A percentile compares a stretch with the other conserved stretches of the same genome.
Conservation (phyloP, 2,329 filamentous ascomycete genomes). For the Ophiostoma sp. region DNA sequence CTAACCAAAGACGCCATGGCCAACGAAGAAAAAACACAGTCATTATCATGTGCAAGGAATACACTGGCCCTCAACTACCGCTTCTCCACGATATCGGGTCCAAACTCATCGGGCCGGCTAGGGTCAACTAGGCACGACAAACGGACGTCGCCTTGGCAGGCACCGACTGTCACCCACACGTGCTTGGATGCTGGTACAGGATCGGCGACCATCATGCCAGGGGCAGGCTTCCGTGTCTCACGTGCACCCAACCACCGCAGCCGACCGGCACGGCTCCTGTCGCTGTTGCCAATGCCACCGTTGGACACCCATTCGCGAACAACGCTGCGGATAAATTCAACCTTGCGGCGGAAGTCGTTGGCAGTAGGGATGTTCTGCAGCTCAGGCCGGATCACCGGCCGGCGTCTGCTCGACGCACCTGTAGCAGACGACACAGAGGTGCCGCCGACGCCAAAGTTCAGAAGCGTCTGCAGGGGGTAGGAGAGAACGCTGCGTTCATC, state of each 20-base stretch:
- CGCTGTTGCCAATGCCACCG: conserved; percentile 63
- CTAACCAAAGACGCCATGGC: background rate
- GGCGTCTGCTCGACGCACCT: conserved; percentile 37
- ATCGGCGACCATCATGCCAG: conserved; percentile 34
- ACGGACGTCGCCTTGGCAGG: conserved; percentile 53
- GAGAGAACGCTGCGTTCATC: conserved; percentile 66
- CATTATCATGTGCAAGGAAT: background rate
- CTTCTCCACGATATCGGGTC: conserved; percentile 48
- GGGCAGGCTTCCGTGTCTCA: conserved; percentile 46
- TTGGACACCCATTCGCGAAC: conserved; percentile 66
- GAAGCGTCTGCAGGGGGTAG: conserved; percentile 65
- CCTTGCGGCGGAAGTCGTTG: conserved; percentile 68
- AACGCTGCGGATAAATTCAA: conserved; percentile 64
- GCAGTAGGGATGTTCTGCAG: conserved; percentile 61
- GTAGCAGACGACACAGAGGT: conserved; percentile 1
- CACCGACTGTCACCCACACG: conserved; percentile 64
- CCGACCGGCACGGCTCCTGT: conserved; percentile 50
- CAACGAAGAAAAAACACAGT: background rate
- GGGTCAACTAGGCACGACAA: conserved; percentile 53
- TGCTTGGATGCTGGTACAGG: conserved; percentile 46
- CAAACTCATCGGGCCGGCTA: conserved; percentile 47
- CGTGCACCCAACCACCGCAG: conserved; percentile 55
- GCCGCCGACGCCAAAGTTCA: conserved; percentile 52
- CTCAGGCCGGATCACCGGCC: conserved; percentile 56
- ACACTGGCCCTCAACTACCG: conserved; percentile 28